Conservation (phyloP, 768 basidiomycete species). For the Gautieria morchelliformis region DNA sequence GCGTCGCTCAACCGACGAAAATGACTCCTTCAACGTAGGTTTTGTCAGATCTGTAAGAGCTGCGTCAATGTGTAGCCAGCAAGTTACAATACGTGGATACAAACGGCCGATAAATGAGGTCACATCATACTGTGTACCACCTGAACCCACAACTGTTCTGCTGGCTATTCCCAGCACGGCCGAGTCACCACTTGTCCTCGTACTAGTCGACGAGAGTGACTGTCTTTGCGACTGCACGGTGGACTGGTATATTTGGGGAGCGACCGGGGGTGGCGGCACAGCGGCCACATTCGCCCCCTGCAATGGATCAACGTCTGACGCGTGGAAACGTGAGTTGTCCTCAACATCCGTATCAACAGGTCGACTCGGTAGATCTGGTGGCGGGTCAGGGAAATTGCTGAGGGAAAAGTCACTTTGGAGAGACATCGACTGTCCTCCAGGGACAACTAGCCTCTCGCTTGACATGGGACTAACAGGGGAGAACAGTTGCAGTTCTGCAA, state of each 20-base stretch:
- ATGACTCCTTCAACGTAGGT: background rate
- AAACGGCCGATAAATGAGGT: slow-evolving; percentile 55
- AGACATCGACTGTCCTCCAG: slow-evolving; percentile 12
- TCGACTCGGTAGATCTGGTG: slow-evolving; percentile 18
- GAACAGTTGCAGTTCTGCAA: slow-evolving; percentile 38
- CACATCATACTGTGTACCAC: slow-evolving; percentile 54
- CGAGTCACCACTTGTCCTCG: background rate
- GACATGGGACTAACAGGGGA: slow-evolving; percentile 14
- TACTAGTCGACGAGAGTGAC: slow-evolving; percentile 7
- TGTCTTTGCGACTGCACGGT: slow-evolving; percentile 3
- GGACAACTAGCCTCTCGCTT: slow-evolving; percentile 4
- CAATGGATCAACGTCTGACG: slow-evolving; percentile 9
- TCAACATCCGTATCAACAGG: slow-evolving; percentile 12
- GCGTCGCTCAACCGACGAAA: background rate
- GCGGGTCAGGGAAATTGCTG: slow-evolving; percentile 61
- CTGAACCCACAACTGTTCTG: slow-evolving; percentile 20
- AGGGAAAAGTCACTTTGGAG: slow-evolving; percentile 50
- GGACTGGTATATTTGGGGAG: background rate
- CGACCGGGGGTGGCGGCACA: background rate
- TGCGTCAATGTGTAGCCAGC: background rate
- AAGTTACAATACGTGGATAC: background rate
- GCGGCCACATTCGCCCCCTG: background rate
- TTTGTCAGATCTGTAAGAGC: background rate
- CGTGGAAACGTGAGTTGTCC: slow-evolving; percentile 11
- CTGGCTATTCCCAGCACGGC: slow-evolving; percentile 9